Conservation (phyloP, 2,329 filamentous ascomycete genomes). For the Colletotrichum agaves region DNA sequence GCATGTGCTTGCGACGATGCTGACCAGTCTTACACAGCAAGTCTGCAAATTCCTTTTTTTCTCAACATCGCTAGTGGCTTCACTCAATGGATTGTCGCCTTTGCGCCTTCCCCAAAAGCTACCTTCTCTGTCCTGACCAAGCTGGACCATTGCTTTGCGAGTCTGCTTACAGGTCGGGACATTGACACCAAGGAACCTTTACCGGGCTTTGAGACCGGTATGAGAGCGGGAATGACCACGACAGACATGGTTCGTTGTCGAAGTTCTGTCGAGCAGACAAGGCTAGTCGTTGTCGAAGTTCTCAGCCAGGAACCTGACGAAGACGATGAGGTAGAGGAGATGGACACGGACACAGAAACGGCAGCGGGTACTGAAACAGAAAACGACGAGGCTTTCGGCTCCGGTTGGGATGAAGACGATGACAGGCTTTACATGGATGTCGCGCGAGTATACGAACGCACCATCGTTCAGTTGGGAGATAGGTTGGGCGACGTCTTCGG, state of each 20-base stretch:
- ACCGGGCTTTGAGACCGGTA: conserved; percentile 74
- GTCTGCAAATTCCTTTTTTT: conserved; percentile 84
- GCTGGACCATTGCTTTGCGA: conserved; percentile 85
- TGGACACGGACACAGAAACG: conserved; percentile 44
- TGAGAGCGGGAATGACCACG: conserved; percentile 73
- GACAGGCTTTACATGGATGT: conserved; percentile 74
- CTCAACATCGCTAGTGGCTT: conserved; percentile 81
- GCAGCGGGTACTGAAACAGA: too few relatives aligned
- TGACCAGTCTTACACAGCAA: conserved; percentile 60
- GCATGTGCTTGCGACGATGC: background rate
- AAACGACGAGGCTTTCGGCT: conserved; percentile 47
- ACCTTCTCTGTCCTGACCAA: conserved; percentile 80
- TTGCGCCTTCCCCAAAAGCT: conserved; percentile 73
- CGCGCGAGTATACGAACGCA: conserved; percentile 82
- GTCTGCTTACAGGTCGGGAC: conserved; percentile 75
- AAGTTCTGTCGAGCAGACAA: conserved; percentile 80
- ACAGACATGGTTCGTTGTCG: conserved; percentile 91
- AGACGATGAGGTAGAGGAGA: conserved; percentile 47
- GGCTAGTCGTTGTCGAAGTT: conserved; percentile 75
- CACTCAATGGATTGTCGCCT: conserved; percentile 77
- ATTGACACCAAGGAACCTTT: conserved; percentile 71
- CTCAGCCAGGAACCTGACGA: conserved; percentile 60
- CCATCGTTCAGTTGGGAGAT: conserved; percentile 78
- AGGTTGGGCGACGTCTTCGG: conserved; percentile 61
- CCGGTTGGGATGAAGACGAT: conserved; percentile 51